A percentile compares a stretch with the other conserved stretches of the same genome.
phyloP scores from a whole-genome alignment of 2,329 filamentous ascomycete genomes.

The Passalora sequoiae region DNA sequence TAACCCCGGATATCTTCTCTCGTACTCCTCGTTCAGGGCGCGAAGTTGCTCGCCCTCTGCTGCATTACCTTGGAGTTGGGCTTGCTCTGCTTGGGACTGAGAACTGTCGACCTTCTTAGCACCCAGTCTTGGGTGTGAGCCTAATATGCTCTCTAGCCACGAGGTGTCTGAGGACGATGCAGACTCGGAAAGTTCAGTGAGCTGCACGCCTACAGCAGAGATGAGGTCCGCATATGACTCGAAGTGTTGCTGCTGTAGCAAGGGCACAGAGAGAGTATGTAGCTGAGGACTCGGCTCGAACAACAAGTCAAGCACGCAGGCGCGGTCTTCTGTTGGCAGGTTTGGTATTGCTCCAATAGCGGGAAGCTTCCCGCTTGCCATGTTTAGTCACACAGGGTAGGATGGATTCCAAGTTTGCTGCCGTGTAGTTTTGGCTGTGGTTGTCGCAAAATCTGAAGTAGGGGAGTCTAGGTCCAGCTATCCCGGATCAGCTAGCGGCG shows the following conservation, averaged over 20 bases:
- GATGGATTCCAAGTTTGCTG: neutral
- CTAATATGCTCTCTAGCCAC: conserved; percentile 66
- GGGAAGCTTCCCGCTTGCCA: conserved; percentile 47
- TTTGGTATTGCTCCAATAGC: conserved; percentile 51
- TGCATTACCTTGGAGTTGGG: conserved; percentile 55
- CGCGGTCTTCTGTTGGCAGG: conserved; percentile 53
- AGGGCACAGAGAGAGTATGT: conserved; percentile 64
- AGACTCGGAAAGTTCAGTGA: conserved; percentile 56
- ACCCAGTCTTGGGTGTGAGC: conserved; percentile 77
- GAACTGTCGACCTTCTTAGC: conserved; percentile 76
- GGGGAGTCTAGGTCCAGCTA: too few relatives aligned
- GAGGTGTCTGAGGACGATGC: conserved; percentile 47
- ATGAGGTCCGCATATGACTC: conserved; percentile 66
- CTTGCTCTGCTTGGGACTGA: conserved; percentile 76
- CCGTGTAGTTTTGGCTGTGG: neutral
- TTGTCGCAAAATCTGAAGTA: too few relatives aligned
- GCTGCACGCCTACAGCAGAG: conserved; percentile 57
- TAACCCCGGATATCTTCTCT: conserved; percentile 72
- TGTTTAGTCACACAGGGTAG: too few relatives aligned
- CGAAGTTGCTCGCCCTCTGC: conserved; percentile 56
- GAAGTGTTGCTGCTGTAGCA: conserved; percentile 58
- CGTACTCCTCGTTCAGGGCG: conserved; percentile 70
- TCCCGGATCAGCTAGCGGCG: too few relatives aligned
- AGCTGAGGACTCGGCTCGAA: conserved; percentile 78
- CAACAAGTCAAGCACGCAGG: conserved; percentile 64